Percentiles rank a stretch among this genome's conserved stretches.
These are phyloP conservation scores for Hymenoscyphus scutula DNA, from an alignment of 2,329 filamentous ascomycete species.

Conservation along the genomic window DNA sequence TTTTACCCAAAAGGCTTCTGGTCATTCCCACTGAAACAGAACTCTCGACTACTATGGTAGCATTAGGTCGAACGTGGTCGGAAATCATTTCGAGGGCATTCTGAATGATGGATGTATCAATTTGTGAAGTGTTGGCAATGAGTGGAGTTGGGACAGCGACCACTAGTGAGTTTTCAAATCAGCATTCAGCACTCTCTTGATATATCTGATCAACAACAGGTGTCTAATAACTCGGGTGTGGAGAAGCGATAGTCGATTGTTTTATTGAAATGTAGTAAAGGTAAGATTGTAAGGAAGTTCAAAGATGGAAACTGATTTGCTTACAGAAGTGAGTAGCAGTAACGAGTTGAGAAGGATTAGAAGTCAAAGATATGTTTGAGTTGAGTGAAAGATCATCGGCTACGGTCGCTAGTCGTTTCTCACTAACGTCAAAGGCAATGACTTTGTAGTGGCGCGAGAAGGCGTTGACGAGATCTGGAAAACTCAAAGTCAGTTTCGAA, in stretches of 20 bases:
- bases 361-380: background rate
- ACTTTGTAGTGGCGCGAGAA: slow-evolving; percentile 7
- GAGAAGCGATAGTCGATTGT: too few species aligned
- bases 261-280: background rate
- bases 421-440: slow-evolving; percentile 14
- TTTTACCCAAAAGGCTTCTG: slow-evolving; percentile 46
- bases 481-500: background rate
- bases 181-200: background rate
- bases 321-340: slow-evolving; percentile 42
- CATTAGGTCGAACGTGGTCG: slow-evolving; percentile 3
- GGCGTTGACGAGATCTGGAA: background rate
- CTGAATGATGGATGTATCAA: slow-evolving; percentile 11
- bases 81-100: slow-evolving; percentile 7
- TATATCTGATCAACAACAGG: background rate
- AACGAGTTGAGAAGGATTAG: slow-evolving; percentile 34
- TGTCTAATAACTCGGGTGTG: background rate
- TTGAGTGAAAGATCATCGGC: background rate
- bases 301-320: background rate
- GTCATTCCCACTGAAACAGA: slow-evolving; percentile 56
- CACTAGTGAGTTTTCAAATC: background rate
- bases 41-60: slow-evolving; percentile 42
- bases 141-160: slow-evolving; percentile 48
- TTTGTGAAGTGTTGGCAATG: slow-evolving; percentile 11
- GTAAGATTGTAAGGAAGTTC: too few species aligned
- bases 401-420: background rate